These are phyloP conservation scores for Sanghuangporus baumii DNA, from an alignment of 1,284 basidiomycete species.

Conservation along the genomic window DNA sequence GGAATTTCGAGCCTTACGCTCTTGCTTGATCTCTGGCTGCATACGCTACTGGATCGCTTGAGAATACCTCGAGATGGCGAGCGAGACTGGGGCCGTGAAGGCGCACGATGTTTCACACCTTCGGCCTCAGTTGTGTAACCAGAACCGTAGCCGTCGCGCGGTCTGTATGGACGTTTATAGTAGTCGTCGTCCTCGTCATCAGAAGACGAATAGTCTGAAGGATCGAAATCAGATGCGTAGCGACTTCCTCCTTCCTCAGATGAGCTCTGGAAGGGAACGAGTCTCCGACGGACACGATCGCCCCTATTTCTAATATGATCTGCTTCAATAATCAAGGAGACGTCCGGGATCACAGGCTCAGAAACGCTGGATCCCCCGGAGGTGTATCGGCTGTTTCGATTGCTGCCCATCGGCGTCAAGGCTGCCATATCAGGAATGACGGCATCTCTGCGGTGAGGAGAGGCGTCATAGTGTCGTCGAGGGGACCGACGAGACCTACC, in stretches of 20 bases:
- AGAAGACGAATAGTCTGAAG: neutral
- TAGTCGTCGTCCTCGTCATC: conserved; percentile 1
- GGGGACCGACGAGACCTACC: conserved; percentile 5
- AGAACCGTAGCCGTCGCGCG: conserved; percentile 15
- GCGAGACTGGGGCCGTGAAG: conserved; percentile 10
- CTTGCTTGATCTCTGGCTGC: conserved; percentile 17
- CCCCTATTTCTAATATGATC: conserved; percentile 4
- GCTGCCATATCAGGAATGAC: conserved; percentile 9
- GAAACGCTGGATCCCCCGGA: conserved; percentile 16
- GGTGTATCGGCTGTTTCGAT: conserved; percentile 14
- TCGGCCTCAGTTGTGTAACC: conserved; percentile 6
- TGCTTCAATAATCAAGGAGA: conserved; percentile 14
- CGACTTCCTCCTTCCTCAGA: conserved; percentile 11
- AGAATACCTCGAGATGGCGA: conserved; percentile 16
- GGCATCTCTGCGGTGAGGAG: conserved; percentile 1
- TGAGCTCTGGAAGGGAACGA: conserved; percentile 14
- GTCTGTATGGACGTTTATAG: conserved; percentile 10
- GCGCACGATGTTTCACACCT: conserved; percentile 1
- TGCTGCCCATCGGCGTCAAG: neutral
- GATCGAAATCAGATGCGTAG: conserved; percentile 1
- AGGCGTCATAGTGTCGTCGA: conserved; percentile 1
- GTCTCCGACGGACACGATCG: conserved; percentile 7
- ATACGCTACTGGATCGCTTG: conserved; percentile 16
- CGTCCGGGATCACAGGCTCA: conserved; percentile 18
- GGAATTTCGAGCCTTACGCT: conserved; percentile 16